Conservation (phyloP, 208 protist genomes). For the Wallacemonas sp. region DNA sequence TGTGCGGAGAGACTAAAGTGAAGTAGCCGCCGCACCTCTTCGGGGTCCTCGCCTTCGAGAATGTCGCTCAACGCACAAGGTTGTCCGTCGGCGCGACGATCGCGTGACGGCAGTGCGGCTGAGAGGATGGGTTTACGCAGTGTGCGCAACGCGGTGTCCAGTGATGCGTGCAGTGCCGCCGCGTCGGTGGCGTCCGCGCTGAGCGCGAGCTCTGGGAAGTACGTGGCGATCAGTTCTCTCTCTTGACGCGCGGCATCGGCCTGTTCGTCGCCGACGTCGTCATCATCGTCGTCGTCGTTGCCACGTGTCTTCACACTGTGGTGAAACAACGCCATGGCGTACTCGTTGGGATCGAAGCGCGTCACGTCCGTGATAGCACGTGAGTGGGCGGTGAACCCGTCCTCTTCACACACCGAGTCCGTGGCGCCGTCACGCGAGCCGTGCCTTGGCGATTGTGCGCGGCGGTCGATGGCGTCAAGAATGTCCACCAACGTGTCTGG, state of each 20-base stretch:
- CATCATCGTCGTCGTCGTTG: slow-evolving; percentile 6
- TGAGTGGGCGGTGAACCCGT: neutral
- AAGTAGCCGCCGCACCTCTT: slow-evolving; percentile 12
- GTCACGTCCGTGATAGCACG: neutral
- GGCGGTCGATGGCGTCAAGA: slow-evolving; percentile 3
- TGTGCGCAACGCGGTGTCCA: neutral
- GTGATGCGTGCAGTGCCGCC: neutral
- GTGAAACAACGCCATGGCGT: slow-evolving; percentile 18
- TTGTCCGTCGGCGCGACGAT: too few species aligned
- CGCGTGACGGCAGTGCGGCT: too few species aligned
- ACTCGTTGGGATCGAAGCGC: slow-evolving; percentile 11
- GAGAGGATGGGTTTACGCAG: neutral
- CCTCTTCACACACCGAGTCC: neutral
- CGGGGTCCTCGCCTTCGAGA: slow-evolving; percentile 3
- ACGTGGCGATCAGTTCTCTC: neutral
- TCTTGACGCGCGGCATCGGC: neutral
- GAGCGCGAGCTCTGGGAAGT: slow-evolving; percentile 4
- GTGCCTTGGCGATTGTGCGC: neutral
- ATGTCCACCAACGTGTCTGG: slow-evolving; percentile 1
- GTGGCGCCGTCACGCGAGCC: neutral
- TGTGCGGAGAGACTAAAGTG: slow-evolving; percentile 4
- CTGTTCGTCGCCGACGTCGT: neutral
- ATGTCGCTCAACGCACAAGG: neutral
- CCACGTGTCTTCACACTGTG: neutral
- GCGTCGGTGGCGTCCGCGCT: neutral